Evolutionary conservation across 495 filamentous ascomycete species (phyloP).

Genomic region (Choiromyces venosus): DNA sequence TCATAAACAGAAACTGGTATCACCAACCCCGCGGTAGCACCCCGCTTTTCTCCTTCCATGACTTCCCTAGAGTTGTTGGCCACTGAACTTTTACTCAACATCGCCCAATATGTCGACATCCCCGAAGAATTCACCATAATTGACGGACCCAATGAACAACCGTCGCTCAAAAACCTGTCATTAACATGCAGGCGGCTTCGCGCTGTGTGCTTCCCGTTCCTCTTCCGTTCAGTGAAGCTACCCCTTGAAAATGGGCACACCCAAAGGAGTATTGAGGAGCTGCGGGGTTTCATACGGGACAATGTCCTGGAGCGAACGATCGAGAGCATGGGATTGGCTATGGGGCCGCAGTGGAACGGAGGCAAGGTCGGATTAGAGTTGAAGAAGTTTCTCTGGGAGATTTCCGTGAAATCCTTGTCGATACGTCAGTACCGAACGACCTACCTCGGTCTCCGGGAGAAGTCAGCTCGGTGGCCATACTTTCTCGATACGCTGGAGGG

Average conservation of each 20-base stretch:
- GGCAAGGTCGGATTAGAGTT: conserved; percentile 19
- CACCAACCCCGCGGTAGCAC: conserved; percentile 7
- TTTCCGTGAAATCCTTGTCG: conserved; percentile 16
- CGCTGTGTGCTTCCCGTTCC: conserved; percentile 22
- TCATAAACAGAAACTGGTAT: neutral
- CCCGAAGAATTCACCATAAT: conserved; percentile 8
- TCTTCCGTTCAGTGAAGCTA: conserved; percentile 31
- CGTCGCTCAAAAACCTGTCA: conserved; percentile 34
- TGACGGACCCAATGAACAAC: neutral
- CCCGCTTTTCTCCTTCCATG: conserved; percentile 5
- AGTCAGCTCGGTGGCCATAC: conserved; percentile 32
- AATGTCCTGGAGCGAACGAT: conserved; percentile 13
- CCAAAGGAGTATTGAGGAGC: conserved; percentile 5
- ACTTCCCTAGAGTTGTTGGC: conserved; percentile 22
- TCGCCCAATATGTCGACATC: conserved; percentile 20
- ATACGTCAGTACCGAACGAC: conserved; percentile 12
- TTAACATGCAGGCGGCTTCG: conserved; percentile 30
- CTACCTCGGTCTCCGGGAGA: conserved; percentile 17
- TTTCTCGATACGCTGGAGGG: conserved; percentile 18
- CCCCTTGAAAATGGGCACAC: conserved; percentile 10
- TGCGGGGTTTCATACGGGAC: conserved; percentile 20
- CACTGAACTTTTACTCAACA: conserved; percentile 37
- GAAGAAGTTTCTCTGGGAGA: conserved; percentile 34
- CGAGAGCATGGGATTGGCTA: conserved; percentile 19
- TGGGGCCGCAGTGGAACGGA: conserved; percentile 27